Evolutionary conservation across 2,329 filamentous ascomycete genomes (phyloP), one percentile per base, ranked within the genome.

Genomic region (Fusarium sp.): DNA sequence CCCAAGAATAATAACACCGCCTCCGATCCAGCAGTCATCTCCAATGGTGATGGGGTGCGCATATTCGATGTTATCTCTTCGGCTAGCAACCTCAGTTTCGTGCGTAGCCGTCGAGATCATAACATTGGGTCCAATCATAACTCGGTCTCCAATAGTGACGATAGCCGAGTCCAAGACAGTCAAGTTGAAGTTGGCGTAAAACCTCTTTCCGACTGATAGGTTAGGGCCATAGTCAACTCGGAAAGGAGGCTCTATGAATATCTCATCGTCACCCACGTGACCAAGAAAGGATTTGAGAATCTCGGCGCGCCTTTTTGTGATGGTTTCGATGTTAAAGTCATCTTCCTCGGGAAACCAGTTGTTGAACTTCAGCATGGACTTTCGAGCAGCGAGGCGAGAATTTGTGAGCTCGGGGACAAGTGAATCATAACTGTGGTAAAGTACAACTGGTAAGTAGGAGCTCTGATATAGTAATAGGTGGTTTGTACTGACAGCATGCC

Each of bases 1-100:
- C 0, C 91, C 86, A 44, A 93, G 76, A n/a, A 96, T 84, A n/a
- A 81, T 84, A 6, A 86, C 87, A 68, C 87, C 88, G 0, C 90
- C 90, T 3, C 88, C 90, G 32, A 94, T 76, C 91, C 91, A 92
- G 2, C 89, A 78, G 43, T 80, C 78, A 31, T 78, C 70, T 6
- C 81, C 80, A 47, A 84, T 80, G 8, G 73, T 74, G 0, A 84
- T 78, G 1, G 78, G 78, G 32, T 74, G 74, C 0, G 80, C 79
- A 53, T 78, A 83, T 60, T 85, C 82, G 9, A 83, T 73, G 21
- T 80, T 76, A 8, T 80, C 77, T 11, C 76, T 70, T 7, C 81
- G 75, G 32, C 75, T 78, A 44, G 78, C 74, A 6, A 84, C 80
- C 36, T 82, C 80, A 0, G 77, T 75, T 55, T 83, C 80, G 56